These are phyloP conservation scores for Ustilago bromivora DNA, from an alignment of 1,284 basidiomycete genomes.

Conservation along the genomic window DNA sequence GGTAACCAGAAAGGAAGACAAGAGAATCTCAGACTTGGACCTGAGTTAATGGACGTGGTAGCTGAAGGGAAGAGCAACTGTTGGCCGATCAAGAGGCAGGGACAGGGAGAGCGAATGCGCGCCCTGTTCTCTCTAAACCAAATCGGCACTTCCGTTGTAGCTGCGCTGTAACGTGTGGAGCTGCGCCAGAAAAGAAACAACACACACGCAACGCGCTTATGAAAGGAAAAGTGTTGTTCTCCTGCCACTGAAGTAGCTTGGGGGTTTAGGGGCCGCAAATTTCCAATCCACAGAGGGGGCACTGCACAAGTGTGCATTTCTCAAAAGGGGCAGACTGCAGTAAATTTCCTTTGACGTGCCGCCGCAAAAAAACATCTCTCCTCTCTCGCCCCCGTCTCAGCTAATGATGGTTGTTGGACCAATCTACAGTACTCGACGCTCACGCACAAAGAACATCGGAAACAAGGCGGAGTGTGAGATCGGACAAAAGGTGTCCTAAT, in stretches of 20 bases:
- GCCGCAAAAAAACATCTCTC: background rate
- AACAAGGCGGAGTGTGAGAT: background rate
- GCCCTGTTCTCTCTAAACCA: background rate
- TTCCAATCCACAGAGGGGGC: background rate
- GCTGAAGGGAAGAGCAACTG: background rate
- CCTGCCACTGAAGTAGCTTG: too few species aligned
- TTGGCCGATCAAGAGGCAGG: background rate
- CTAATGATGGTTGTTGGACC: constrained; percentile 72
- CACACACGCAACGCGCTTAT: background rate
- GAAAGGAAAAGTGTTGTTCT: constrained; percentile 9
- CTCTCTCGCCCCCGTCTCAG: background rate
- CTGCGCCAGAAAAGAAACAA: background rate
- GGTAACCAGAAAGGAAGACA: too few species aligned
- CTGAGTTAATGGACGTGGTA: background rate
- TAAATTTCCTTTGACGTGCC: background rate
- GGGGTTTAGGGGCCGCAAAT: background rate
- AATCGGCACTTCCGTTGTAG: too few species aligned
- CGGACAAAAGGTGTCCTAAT: too few species aligned
- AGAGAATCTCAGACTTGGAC: too few species aligned
- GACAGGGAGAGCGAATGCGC: background rate
- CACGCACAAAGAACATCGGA: background rate
- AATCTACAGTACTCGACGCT: background rate
- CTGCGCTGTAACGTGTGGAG: background rate
- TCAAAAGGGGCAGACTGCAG: constrained; percentile 70
- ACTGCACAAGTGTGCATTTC: background rate